Evolutionary conservation across 768 basidiomycete genomes (phyloP).

Genomic region (Rubroboletus satanas): DNA sequence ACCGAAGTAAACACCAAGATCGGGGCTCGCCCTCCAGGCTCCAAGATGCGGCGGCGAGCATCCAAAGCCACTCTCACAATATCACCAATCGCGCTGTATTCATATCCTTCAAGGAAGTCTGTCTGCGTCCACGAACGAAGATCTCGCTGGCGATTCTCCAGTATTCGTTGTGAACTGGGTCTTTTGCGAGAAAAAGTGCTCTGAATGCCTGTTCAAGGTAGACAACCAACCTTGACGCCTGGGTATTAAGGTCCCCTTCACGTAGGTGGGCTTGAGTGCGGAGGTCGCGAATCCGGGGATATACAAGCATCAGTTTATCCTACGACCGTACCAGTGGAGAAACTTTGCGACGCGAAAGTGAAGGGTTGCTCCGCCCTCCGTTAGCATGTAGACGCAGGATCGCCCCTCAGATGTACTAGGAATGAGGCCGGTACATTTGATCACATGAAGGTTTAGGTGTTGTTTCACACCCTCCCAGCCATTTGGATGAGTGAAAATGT

Average conservation of each 20-base stretch:
- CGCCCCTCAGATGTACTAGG: conserved; percentile 8
- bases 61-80: neutral
- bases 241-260: neutral
- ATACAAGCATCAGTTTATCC: neutral
- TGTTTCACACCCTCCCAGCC: conserved; percentile 29
- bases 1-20: neutral
- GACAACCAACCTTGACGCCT: neutral
- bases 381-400: conserved; percentile 6
- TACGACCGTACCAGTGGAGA: neutral
- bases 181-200: neutral
- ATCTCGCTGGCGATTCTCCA: neutral
- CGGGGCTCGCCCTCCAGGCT: neutral
- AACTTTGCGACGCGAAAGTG: too few relatives aligned
- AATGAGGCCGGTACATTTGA: conserved; percentile 18
- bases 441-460: conserved; percentile 20
- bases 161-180: neutral
- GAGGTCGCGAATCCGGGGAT: neutral
- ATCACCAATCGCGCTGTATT: neutral
- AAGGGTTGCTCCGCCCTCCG: too few relatives aligned
- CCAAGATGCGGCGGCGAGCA: neutral
- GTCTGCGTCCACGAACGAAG: neutral
- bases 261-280: neutral
- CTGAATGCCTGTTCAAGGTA: neutral
- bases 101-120: neutral
- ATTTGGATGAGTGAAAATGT: conserved; percentile 27